These are phyloP conservation scores for Quercus lobata DNA, from an alignment of 331 rosid genomes.

Conservation along the genomic window DNA sequence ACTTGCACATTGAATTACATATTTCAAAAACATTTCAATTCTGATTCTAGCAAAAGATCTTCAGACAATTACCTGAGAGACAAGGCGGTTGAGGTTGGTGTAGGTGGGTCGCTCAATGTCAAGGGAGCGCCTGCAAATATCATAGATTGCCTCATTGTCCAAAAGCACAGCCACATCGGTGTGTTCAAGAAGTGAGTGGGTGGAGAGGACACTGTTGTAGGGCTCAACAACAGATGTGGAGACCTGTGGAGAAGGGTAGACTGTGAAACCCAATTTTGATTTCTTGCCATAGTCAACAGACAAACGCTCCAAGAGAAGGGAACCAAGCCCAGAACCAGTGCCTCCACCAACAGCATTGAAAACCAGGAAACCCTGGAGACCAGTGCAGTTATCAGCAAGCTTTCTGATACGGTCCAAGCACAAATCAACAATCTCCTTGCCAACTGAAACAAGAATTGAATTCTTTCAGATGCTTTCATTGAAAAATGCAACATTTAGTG, in stretches of 20 bases:
- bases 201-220: conserved; percentile 74
- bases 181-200: conserved; percentile 72
- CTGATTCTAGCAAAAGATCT: neutral
- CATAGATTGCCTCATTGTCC: conserved; percentile 73
- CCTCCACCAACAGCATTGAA: conserved; percentile 83
- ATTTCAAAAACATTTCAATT: neutral
- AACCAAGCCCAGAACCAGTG: conserved; percentile 77
- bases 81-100: conserved; percentile 70
- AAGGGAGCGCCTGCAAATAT: conserved; percentile 70
- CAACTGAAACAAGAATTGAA: conserved; percentile 29
- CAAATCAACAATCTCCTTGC: conserved; percentile 75
- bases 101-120: conserved; percentile 76
- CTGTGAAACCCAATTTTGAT: conserved; percentile 70
- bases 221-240: conserved; percentile 85
- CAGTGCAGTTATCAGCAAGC: conserved; percentile 83
- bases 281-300: conserved; percentile 74
- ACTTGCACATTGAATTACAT: too few relatives aligned
- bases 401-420: conserved; percentile 74
- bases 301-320: conserved; percentile 61
- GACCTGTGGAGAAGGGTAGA: conserved; percentile 73
- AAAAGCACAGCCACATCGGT: conserved; percentile 68
- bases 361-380: conserved; percentile 74
- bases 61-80: conserved; percentile 46
- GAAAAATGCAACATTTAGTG: too few relatives aligned
- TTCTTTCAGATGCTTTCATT: neutral